Evolutionary conservation across 495 filamentous ascomycete species (phyloP), one percentile per base, ranked within the genome.

Genomic region (Aspergillus bertholletiae): DNA sequence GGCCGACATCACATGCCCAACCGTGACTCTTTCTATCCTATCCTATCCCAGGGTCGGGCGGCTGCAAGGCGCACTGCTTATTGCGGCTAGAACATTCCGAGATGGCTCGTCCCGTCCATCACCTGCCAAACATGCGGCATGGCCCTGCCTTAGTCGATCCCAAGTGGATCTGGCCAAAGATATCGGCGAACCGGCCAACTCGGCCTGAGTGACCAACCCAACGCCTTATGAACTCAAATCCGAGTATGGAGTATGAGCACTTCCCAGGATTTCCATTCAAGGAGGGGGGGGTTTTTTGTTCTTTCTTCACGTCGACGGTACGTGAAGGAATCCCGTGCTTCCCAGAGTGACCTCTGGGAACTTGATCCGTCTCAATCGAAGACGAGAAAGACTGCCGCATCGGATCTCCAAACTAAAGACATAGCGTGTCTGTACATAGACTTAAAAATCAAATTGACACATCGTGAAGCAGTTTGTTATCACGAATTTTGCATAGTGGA

Each of bases 101-200:
- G 7, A 32, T 11, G 8, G 30, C 8, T 9, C 8, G 30, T 32
- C 3, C 3, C 2, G 3, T 5, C 9, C 30, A 32, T 3, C 7
- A 32, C 30, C 30, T 12, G 7, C 30, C 30, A 32, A 32, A 9
- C 30, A 32, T 32, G n/a, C n/a, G n/a, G n/a, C n/a, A n/a, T n/a
- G n/a, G 26, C 26, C 26, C 4, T 28, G 17, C 17, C n/a, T 43
- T 22, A 8, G 39, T 18, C 17, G 39, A 22, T 22, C 39, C 39
- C 5, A n/a, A 34, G 50, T 52, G 50, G 39, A 52, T 40, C 37
- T 45, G 41, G 24, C 30, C 49, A 23, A 30, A 27, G 23, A 26
- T 20, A 40, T 44, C 51, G 40, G 51, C 51, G 44, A 46, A 46
- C 26, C 17, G 51, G 40, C 51, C 51, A 53, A 53, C 37, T 30